A percentile compares a stretch with the other conserved stretches of the same genome.
Conservation (phyloP, 805 yeast genomes). For the Saturnispora mendoncae region DNA sequence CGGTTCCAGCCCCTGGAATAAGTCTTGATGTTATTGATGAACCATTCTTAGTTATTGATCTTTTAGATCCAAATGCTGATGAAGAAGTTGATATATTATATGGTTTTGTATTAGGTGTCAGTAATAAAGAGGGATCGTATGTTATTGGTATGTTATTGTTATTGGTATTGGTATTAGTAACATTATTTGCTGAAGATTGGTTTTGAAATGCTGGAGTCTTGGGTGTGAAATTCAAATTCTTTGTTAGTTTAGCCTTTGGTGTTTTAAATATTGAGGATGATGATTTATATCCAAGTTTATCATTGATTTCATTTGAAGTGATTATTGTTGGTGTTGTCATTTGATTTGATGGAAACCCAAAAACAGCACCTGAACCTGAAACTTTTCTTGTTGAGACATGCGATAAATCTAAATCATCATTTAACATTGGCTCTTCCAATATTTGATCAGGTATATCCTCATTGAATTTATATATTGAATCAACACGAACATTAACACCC, state of each 20-base stretch:
- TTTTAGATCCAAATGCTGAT: not conserved
- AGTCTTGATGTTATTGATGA: slow-evolving; percentile 1
- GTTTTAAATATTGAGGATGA: slow-evolving; percentile 15
- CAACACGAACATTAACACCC: slow-evolving; percentile 62
- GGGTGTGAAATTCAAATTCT: slow-evolving; percentile 13
- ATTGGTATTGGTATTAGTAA: not conserved
- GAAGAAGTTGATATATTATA: not conserved
- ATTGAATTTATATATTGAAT: slow-evolving; percentile 37
- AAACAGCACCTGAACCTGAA: slow-evolving; percentile 9
- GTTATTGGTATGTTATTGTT: too few relatives aligned
- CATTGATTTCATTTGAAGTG: not conserved
- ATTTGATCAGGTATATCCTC: slow-evolving; percentile 9
- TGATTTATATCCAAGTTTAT: not conserved
- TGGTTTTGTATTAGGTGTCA: slow-evolving; percentile 6
- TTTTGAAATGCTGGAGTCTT: slow-evolving; percentile 8
- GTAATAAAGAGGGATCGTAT: slow-evolving; percentile 4
- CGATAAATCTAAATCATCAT: slow-evolving; percentile 32
- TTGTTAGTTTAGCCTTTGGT: slow-evolving; percentile 14
- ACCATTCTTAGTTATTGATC: not conserved
- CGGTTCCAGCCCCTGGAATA: not conserved
- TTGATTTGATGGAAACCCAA: slow-evolving; percentile 3
- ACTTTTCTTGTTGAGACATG: slow-evolving; percentile 9
- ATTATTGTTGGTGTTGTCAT: not conserved
- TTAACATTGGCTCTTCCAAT: slow-evolving; percentile 9
- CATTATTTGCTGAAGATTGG: not conserved